Evolutionary conservation across 371 early-diverging fungal species (phyloP), one percentile per base, ranked within the genome.

Genomic region (Apophysomyces sp.): DNA sequence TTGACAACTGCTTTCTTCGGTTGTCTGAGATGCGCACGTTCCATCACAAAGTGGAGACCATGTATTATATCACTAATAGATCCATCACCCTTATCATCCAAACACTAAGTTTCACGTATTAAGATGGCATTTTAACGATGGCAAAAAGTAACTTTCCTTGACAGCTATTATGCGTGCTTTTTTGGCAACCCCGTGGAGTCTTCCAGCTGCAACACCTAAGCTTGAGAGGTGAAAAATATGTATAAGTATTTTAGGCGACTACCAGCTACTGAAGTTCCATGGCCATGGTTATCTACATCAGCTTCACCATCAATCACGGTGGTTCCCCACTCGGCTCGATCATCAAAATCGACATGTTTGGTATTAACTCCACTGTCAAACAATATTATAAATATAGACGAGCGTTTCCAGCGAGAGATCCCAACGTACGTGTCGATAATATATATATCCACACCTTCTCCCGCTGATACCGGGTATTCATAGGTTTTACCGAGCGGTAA

Each of bases 1-100:
- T 44, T 44, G 1, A 92, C 65, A 76, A 93, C 15, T 74, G 89
- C 28, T 73, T 93, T 34, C 75, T 94, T 29, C 94, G 95, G 94
- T 68, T 94, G 18, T 92, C 94, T 0, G 80, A 95, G 36, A 83
- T 96, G 61, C 85, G 87, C 56, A 93, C 93, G 93, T 86, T 94
- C 24, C 98, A 97, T 3, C 96, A 55, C 44, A n/a, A 34, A 65
- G 26, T 49, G 16, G 3, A 91, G 73, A 3, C 89, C 91, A 26
- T 71, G 70, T 36, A 91, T 67, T 13, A 91, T 78, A 44, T 80
- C 83, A 13, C 79, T 73, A 30, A 84, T 74, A 28, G 55, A 53
- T 11, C 82, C 82, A 27, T 68, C 70, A 2, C 82, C 84, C 7
- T 72, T 51, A 39, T 68, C 56, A 44, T 80, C 71, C 29, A 89